Evolutionary conservation across 2,329 filamentous ascomycete species (phyloP), one percentile per base, ranked within the genome.

Genomic region (Xylaria sp.): DNA sequence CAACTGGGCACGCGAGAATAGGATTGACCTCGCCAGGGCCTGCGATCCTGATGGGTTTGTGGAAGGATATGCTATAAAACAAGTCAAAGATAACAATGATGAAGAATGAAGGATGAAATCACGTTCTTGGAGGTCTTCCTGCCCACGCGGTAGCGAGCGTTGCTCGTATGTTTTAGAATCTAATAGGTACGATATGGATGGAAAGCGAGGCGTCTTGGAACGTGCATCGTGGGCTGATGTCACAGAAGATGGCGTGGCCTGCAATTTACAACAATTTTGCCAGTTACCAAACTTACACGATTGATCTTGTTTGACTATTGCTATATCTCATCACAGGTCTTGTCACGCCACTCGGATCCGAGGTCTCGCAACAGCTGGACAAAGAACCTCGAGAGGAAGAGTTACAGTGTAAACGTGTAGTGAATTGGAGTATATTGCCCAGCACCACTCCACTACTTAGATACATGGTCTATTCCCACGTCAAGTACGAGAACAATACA

Each of bases 41-140:
- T 92, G 96, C 59, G 90, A 92, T 77, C 86, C 90, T 5, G 85
- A 89, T 0, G 93, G 92, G 0, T 97, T 97, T 72, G 79, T 90
- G 6, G 87, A 90, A 68, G 86, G 88, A 60, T 92, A 91, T 77
- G 87, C 87, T 13, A 79, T 85, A 55, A 85, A 82, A 73, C 67
- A 73, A 31, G 78, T 76, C 3, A 76, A 76, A 63, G 75, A 67
- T 11, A 74, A 71, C 5, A 78, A 78, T 15, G 53, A 63, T 7
- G 65, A 66, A 27, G 59, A 55, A 42, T 68, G 65, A 66, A 27
- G 59, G 51, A 42, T 68, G 25, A 62, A n/a, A 39, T 31, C n/a
- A n/a, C 17, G 22, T 39, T 54, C n/a, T 36, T 15, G 5, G 17
- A 15, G 33, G n/a, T 5, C 2, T 20, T 27, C n/a, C 13, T 31